These are phyloP conservation scores for Endoconidiophora polonica DNA, from an alignment of 2,329 filamentous ascomycete species.

Conservation along the genomic window DNA sequence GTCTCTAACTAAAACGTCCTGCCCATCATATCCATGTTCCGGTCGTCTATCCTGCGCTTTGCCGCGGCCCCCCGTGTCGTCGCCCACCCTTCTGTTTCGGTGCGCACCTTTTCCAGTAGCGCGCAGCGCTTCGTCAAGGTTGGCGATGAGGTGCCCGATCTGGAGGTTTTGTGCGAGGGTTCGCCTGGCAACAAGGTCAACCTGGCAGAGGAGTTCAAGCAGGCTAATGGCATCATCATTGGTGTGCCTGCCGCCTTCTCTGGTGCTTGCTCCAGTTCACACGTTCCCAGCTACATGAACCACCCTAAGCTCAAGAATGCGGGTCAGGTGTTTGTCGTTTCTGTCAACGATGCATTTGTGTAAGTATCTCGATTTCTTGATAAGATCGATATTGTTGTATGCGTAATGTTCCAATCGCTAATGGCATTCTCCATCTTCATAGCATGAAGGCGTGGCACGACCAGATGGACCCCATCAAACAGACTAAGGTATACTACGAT, in stretches of 20 bases:
- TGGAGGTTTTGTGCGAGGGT: slow-evolving; percentile 64
- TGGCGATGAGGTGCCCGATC: slow-evolving; percentile 62
- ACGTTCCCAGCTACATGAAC: slow-evolving; percentile 76
- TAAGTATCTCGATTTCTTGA: slow-evolving; percentile 28
- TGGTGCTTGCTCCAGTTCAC: slow-evolving; percentile 39
- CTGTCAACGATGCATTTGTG: slow-evolving; percentile 92
- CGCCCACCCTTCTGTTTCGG: neutral
- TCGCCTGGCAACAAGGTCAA: slow-evolving; percentile 89
- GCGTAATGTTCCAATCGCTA: neutral
- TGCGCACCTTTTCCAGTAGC: slow-evolving; percentile 43
- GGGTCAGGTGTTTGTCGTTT: slow-evolving; percentile 74
- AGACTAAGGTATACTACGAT: slow-evolving; percentile 52
- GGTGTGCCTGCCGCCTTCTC: slow-evolving; percentile 70
- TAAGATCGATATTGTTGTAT: neutral
- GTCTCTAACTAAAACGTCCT: neutral
- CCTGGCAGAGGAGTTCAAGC: slow-evolving; percentile 56
- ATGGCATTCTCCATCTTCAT: neutral
- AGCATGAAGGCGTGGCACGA: slow-evolving; percentile 85
- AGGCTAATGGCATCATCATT: slow-evolving; percentile 49
- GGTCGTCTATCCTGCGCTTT: slow-evolving; percentile 7
- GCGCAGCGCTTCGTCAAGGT: slow-evolving; percentile 46
- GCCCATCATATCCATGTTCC: slow-evolving; percentile 10
- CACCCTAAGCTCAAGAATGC: slow-evolving; percentile 62
- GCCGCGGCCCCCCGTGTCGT: slow-evolving; percentile 1
- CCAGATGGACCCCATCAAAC: slow-evolving; percentile 55